phyloP scores from a whole-genome alignment of 2,329 filamentous ascomycete genomes.

The Gyromitra esculenta region DNA sequence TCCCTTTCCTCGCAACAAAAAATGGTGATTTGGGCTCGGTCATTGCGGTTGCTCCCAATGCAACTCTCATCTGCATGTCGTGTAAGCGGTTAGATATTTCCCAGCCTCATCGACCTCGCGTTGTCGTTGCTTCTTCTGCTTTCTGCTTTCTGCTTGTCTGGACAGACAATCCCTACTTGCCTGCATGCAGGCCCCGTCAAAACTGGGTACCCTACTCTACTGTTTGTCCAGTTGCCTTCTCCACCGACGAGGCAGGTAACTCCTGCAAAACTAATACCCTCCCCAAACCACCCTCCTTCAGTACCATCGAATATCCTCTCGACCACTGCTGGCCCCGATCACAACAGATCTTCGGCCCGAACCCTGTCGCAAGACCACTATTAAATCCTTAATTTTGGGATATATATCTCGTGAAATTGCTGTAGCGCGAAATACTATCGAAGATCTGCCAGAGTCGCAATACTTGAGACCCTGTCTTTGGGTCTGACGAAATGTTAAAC shows the following conservation, averaged over 20 bases:
- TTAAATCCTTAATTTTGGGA: slow-evolving; percentile 16
- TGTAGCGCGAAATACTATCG: slow-evolving; percentile 12
- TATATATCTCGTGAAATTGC: slow-evolving; percentile 19
- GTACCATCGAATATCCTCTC: slow-evolving; percentile 5
- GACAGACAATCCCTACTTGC: slow-evolving; percentile 53
- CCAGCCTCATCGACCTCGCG: slow-evolving; percentile 50
- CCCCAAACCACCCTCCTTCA: slow-evolving; percentile 11
- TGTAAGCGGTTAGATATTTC: slow-evolving; percentile 50
- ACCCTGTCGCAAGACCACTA: neutral
- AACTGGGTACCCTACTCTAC: slow-evolving; percentile 33
- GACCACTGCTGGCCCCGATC: slow-evolving; percentile 21
- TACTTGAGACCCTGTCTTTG: slow-evolving; percentile 20
- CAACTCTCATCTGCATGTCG: slow-evolving; percentile 42
- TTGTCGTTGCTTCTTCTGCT: slow-evolving; percentile 50
- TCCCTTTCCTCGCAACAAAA: slow-evolving; percentile 49
- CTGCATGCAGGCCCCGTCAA: slow-evolving; percentile 48
- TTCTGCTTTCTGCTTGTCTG: slow-evolving; percentile 25
- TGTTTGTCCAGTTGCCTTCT: slow-evolving; percentile 50
- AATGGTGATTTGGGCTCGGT: slow-evolving; percentile 44
- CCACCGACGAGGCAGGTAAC: slow-evolving; percentile 37
- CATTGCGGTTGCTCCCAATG: slow-evolving; percentile 42
- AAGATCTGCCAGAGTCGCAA: slow-evolving; percentile 18
- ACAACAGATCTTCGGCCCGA: slow-evolving; percentile 17
- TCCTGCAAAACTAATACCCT: slow-evolving; percentile 32
- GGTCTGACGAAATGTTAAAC: slow-evolving; percentile 37